These are phyloP conservation scores for Petunia secreta DNA, from an alignment of 257 asterid species.

Conservation along the genomic window DNA sequence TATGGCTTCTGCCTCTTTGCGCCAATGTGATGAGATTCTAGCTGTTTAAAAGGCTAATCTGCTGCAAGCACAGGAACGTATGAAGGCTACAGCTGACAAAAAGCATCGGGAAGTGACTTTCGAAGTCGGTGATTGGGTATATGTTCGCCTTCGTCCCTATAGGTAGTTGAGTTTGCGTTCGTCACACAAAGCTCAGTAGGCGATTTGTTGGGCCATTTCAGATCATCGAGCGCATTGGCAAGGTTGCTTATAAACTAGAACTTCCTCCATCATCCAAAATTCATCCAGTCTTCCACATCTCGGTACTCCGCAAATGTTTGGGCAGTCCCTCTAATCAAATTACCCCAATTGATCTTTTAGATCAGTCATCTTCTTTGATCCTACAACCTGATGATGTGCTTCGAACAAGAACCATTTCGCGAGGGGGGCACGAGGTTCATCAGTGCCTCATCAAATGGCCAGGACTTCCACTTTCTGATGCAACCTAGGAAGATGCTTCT, in stretches of 20 bases:
- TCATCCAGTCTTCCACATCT: constrained; percentile 2
- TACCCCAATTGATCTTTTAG: background rate
- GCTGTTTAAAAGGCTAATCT: background rate
- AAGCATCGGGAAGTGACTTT: background rate
- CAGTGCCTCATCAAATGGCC: background rate
- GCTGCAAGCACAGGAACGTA: background rate
- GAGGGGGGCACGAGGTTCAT: background rate
- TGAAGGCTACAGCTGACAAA: background rate
- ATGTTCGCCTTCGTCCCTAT: background rate
- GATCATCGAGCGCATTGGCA: background rate
- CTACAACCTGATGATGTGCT: background rate
- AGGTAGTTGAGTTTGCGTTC: background rate
- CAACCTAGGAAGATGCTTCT: background rate
- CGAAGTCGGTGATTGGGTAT: background rate
- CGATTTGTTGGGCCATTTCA: background rate
- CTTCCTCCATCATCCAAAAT: background rate
- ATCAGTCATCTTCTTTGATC: background rate
- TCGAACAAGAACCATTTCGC: background rate
- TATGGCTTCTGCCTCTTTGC: background rate
- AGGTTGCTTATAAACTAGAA: background rate
- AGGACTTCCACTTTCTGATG: background rate
- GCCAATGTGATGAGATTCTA: background rate
- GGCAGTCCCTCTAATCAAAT: background rate
- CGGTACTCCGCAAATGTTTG: background rate
- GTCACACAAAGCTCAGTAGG: background rate